Evolutionary conservation across 2,329 filamentous ascomycete genomes (phyloP), one percentile per base, ranked within the genome.

Genomic region (Aspergillus brasiliensis): DNA sequence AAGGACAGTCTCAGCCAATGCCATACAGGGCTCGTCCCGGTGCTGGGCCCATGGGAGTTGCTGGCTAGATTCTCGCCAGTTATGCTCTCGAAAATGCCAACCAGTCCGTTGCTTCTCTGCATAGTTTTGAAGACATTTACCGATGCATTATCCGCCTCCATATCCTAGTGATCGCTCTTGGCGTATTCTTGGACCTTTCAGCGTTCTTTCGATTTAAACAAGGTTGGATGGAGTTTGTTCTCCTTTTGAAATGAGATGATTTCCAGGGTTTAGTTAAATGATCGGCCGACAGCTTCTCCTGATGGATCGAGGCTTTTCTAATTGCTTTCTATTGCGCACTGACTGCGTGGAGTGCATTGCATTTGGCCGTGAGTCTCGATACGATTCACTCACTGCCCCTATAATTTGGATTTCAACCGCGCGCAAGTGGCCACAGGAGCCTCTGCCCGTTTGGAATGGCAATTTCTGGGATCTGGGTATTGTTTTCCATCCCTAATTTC

Each of bases 31-130:
- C 71, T 55, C 74, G 76, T 59, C 72, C 73, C 21, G 71, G 70
- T 60, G 66, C 72, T 25, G 74, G 75, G 23, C 70, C 74, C n/a
- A 77, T 77, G 75, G 75, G 74, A 15, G 74, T 77, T 60, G 74
- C 75, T 61, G 67, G 73, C 49, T 77, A 67, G 66, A 63, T 31
- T 51, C 25, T 46, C 49, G 51, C 37, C 56, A 57, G 47, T 61
- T 65, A 25, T 58, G 54, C 63, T 49, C 59, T 61, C 31, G 51
- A 52, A 54, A 46, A 58, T 63, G 56, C 27, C 51, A 57, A 59
- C 44, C 37, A 49, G 38, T 48, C 38, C 27, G 38, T 31, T 58
- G 44, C 53, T 61, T 59, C 57, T 59, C 53, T 56, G 46, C 48
- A 55, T 60, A 59, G 55, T 62, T 62, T 64, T 49, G 28, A 56